Base-by-base conservation (phyloP, 192 early-diverging fungal species). In the Coemansia sp. region DNA sequence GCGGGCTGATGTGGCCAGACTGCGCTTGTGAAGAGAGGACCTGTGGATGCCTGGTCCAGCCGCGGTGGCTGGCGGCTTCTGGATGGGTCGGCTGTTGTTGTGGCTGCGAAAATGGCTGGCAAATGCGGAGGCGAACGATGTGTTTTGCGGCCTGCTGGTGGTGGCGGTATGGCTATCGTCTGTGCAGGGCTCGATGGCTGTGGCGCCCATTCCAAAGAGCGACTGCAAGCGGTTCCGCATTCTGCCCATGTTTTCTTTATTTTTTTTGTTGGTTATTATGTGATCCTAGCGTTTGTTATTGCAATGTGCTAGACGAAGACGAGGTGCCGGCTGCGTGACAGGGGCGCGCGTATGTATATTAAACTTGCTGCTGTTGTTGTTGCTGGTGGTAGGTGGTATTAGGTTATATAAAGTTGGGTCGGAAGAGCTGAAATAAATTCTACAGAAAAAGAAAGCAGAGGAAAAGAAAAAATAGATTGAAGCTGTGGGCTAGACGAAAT, bases 191-290 rank as follows among this genome's bases (percentile, higher is more conserved):
- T 59, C 57, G 39, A 59, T 41, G 18, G 67, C 47, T 41, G 11
- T 6, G 37, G 8, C 47, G 40, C 57, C 65, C n/a, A 65, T 51
- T 37, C 72, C 65, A 37, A 79, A 73, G 11, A 79, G 42, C 55
- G 68, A 61, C 66, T 55, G 54, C 54, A 78, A 22, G 10, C 60
- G 56, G 41, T 73, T 64, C 37, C 61, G 67, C 39, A 69, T 62
- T 40, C 45, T 63, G 32, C 76, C 71, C 76, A 78, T 78, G 16
- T 40, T 59, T 52, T 8, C 3, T 49, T 18, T 18, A 6, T 6
- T 49, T 16, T 48, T 19, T 19, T 8, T 45, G 13, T 45, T 12
- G 10, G 43, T 45, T 45, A 15, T 32, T 32, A 32, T 32, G 32
- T 32, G 32, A 2, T 32, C 32, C 32, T 32, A 32, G 32, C 32